Base-by-base conservation (phyloP, 495 filamentous ascomycete species). In the Neurospora hispaniola region DNA sequence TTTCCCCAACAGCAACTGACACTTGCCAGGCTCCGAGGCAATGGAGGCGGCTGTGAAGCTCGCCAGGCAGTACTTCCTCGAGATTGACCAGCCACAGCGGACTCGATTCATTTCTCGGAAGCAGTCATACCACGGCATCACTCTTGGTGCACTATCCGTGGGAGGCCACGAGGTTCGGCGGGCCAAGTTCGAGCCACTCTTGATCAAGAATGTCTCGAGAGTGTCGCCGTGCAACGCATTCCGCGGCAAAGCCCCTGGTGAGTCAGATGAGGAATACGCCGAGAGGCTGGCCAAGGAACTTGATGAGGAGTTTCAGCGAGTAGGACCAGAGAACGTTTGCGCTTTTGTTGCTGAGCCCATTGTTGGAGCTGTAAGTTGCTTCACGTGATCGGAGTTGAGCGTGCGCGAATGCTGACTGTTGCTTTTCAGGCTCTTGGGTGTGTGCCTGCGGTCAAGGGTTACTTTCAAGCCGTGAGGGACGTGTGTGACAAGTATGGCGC, bases 321-420 rank as follows among this genome's bases (percentile, higher is more conserved):
- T 94, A 4, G 93, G 91, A 0, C 88, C 91, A 0, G 83, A 90
- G 3, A 93, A 82, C 3, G 92, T 96, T 10, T 90, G 88, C 73
- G 94, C 91, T 3, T 94, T 96, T 74, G 82, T 96, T 41, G 89
- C 89, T 2, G 93, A 96, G 77, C 89, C 93, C 4, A 81, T 89
- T 12, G 85, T 86, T 46, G 90, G 90, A 8, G 86, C 87, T 11
- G 81, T 81, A 69, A 74, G 81, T 77, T 43, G 5, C 41, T 20
- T 16, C 68, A 38, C 5, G 4, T 38, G 35, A 38, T 38, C 35
- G 35, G 35, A 38, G 35, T 6, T 38, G 35, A 38, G 35, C 35
- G 35, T 38, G 35, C 35, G 38, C 23, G 20, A 38, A 23, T n/a
- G 20, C 54, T 54, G 8, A 46, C 20, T 27, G 39, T 74, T 46